These are phyloP conservation scores for Talaromyces liani DNA, from an alignment of 495 filamentous ascomycete species.

Conservation along the genomic window DNA sequence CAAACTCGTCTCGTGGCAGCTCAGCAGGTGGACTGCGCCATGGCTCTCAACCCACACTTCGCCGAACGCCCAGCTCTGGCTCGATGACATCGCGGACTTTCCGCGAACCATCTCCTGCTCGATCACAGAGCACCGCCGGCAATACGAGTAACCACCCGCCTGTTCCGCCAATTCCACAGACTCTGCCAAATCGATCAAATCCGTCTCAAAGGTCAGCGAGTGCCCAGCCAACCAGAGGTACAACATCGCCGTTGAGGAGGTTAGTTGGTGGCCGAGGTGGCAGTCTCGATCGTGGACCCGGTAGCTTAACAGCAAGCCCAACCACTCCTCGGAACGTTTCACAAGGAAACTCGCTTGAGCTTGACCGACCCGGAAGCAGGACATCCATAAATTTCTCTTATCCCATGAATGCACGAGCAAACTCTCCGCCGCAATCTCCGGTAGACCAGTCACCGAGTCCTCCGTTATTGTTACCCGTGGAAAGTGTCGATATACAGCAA, in stretches of 20 bases:
- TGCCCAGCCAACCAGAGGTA: conserved; percentile 43
- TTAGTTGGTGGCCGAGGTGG: conserved; percentile 28
- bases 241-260: conserved; percentile 39
- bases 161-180: conserved; percentile 60
- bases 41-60: conserved; percentile 39
- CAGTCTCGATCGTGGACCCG: conserved; percentile 37
- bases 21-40: conserved; percentile 30
- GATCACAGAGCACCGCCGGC: conserved; percentile 35
- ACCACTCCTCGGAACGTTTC: conserved; percentile 14
- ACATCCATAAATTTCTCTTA: conserved; percentile 83
- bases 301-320: conserved; percentile 11
- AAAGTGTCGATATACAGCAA: conserved; percentile 26
- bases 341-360: conserved; percentile 21
- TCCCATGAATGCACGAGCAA: conserved; percentile 51
- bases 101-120: conserved; percentile 57
- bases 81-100: conserved; percentile 88
- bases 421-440: conserved; percentile 25
- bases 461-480: conserved; percentile 14
- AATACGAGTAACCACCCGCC: conserved; percentile 48
- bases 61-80: conserved; percentile 58
- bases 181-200: conserved; percentile 25
- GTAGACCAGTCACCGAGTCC: conserved; percentile 12
- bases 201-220: conserved; percentile 43
- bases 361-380: conserved; percentile 52
- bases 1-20: conserved; percentile 58